A percentile compares a stretch with the other conserved stretches of the same genome.
These are phyloP conservation scores for Epicoccum nigrum DNA, from an alignment of 2,329 filamentous ascomycete species.

Conservation along the genomic window DNA sequence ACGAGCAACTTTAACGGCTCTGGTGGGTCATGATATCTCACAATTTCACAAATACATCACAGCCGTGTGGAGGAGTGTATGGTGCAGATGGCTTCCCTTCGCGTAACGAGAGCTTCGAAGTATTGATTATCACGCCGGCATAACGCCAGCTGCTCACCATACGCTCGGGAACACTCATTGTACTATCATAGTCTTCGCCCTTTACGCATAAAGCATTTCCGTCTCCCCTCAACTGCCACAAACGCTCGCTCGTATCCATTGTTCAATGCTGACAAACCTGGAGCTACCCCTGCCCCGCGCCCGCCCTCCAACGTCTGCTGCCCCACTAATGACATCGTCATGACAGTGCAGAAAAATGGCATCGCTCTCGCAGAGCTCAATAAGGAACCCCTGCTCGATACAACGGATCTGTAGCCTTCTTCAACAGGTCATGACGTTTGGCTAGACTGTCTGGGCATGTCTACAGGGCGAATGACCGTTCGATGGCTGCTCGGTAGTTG, in stretches of 20 bases:
- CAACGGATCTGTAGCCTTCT: conserved; percentile 26
- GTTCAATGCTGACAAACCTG: conserved; percentile 16
- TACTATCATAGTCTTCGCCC: conserved; percentile 31
- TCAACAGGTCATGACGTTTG: conserved; percentile 39
- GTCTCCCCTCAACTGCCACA: neutral
- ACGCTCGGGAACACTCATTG: neutral
- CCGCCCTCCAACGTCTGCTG: conserved; percentile 19
- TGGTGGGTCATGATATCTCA: conserved; percentile 4
- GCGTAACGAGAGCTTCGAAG: neutral
- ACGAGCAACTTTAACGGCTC: conserved; percentile 4
- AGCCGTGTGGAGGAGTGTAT: neutral
- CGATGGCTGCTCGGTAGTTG: conserved; percentile 30
- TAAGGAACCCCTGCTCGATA: conserved; percentile 19
- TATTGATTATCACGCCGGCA: neutral
- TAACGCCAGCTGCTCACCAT: neutral
- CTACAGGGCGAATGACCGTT: conserved; percentile 30
- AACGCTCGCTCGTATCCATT: neutral
- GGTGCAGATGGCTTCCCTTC: no score
- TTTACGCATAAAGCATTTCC: conserved; percentile 14
- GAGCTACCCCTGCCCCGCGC: conserved; percentile 14
- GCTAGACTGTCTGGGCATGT: conserved; percentile 32
- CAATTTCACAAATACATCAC: neutral
- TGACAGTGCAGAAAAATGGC: conserved; percentile 31
- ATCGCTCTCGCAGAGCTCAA: conserved; percentile 18
- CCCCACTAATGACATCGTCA: conserved; percentile 38